phyloP scores from a whole-genome alignment of 441 rosid genomes.

The Brassica hybrid region DNA sequence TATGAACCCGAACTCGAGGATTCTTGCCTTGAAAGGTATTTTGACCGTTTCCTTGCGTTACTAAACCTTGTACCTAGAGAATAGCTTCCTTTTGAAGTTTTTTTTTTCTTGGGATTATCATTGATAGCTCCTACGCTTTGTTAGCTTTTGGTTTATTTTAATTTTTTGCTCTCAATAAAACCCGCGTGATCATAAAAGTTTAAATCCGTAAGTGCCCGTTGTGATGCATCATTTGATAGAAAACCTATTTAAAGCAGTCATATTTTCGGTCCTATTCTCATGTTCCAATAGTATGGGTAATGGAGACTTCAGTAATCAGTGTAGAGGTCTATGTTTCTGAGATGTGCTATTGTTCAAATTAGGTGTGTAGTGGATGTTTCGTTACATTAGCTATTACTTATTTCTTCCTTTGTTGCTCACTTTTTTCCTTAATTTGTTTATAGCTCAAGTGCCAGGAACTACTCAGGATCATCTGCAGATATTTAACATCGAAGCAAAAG shows the following conservation, averaged over 20 bases:
- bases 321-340: too few relatives aligned
- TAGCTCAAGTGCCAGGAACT: conserved; percentile 99
- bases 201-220: conserved; percentile 16
- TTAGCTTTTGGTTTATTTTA: not conserved
- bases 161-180: too few relatives aligned
- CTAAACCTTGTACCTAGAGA: not conserved
- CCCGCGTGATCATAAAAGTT: conserved; percentile 1
- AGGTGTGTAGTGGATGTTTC: conserved; percentile 23
- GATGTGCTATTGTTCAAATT: conserved; percentile 9
- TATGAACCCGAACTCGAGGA: conserved; percentile 93
- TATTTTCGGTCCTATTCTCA: conserved; percentile 19
- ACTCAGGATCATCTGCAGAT: conserved; percentile 99
- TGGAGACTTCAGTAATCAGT: too few relatives aligned
- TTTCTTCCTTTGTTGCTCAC: conserved; percentile 26
- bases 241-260: not conserved
- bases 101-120: conserved; percentile 1
- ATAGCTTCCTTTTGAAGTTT: conserved; percentile 28
- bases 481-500: conserved; percentile 95
- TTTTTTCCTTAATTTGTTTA: conserved; percentile 37
- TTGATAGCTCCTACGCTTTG: conserved; percentile 11
- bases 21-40: conserved; percentile 90
- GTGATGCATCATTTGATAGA: conserved; percentile 22
- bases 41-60: conserved; percentile 6
- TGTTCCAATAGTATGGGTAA: conserved; percentile 15
- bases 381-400: conserved; percentile 14